Evolutionary conservation across 2,329 filamentous ascomycete species (phyloP), one percentile per base, ranked within the genome.

Genomic region (Pseudodiploospora longispora): DNA sequence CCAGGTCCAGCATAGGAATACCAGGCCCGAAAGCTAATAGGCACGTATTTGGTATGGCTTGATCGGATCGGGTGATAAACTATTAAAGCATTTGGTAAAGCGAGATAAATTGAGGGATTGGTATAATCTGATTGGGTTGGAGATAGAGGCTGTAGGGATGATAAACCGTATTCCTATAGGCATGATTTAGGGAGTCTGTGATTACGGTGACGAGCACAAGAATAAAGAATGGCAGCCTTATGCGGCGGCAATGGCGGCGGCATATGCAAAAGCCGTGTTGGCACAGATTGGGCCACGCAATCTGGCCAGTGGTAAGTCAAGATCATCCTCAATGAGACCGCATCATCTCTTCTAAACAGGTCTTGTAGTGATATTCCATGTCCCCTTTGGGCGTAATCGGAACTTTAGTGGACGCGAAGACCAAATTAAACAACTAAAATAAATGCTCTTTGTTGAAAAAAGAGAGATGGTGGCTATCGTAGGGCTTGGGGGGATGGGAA

Each of bases 161-260:
- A 58, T 60, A 55, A 58, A 60, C 19, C 48, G 47, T 2, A 55
- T 63, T 27, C 53, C 57, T 2, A 55, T 56, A 6, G 54, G 54
- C 4, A 56, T 63, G 0, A 55, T 64, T 19, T 50, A 58, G 19
- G 59, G 57, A 1, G 56, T 58, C 7, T 62, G 59, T 42, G 57
- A 63, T 43, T 64, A 65, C 32, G 59, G 40, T 4, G 60, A 63
- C 44, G 43, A 50, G 30, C 52, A 56, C 30, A 62, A 62, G 42
- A 59, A 57, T 39, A 56, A 60, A 42, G 47, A 50, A 2, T 64
- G 60, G 61, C 57, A 61, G 31, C 55, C 54, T 5, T 64, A 60
- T 43, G 60, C 61, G 1, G 57, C 61, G 6, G 58, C 57, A 1
- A 59, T 58, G 50, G 60, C 60, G 7, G 58, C 58, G 0, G 54